Evolutionary conservation across 1,139 yeast species (phyloP).

Genomic region (Taphrina sp.): DNA sequence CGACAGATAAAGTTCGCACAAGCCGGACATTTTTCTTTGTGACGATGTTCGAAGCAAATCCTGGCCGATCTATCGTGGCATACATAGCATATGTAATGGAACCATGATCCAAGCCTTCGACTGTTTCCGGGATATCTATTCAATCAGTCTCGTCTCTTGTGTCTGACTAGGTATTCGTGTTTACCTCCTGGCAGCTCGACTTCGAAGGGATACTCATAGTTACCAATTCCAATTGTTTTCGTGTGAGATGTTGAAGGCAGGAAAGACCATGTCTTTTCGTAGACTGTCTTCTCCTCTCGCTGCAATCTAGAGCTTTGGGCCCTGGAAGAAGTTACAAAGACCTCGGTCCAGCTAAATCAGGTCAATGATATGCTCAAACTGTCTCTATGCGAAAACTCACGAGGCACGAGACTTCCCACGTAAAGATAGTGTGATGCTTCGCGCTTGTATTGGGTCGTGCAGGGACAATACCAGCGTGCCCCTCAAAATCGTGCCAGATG

Average conservation of each 20-base stretch:
- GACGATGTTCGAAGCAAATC: conserved; percentile 64
- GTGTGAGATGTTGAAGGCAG: conserved; percentile 49
- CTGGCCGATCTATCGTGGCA: conserved; percentile 79
- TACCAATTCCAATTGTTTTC: conserved; percentile 52
- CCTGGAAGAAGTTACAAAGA: conserved; percentile 11
- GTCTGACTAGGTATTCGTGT: background rate
- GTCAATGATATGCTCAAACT: background rate
- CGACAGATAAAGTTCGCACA: conserved; percentile 84
- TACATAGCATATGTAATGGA: conserved; percentile 73
- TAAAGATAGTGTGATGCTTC: conserved; percentile 60
- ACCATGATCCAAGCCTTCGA: conserved; percentile 87
- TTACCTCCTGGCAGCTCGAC: conserved; percentile 70
- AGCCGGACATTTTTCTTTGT: conserved; percentile 74
- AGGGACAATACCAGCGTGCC: conserved; percentile 79
- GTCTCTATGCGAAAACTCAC: no score
- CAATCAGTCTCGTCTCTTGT: background rate
- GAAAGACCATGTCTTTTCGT: conserved; percentile 75
- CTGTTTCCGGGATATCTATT: conserved; percentile 68
- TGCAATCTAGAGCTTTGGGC: conserved; percentile 30
- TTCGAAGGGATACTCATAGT: conserved; percentile 87
- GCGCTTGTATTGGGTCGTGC: conserved; percentile 70
- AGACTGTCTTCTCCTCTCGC: conserved; percentile 63
- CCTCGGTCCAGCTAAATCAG: conserved; percentile 26
- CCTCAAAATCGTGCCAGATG: conserved; percentile 68
- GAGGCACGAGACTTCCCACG: conserved; percentile 61